Percentiles rank a stretch among this genome's conserved stretches.
Conservation (phyloP, 2,329 filamentous ascomycete genomes). For the Fusarium abutilonis region DNA sequence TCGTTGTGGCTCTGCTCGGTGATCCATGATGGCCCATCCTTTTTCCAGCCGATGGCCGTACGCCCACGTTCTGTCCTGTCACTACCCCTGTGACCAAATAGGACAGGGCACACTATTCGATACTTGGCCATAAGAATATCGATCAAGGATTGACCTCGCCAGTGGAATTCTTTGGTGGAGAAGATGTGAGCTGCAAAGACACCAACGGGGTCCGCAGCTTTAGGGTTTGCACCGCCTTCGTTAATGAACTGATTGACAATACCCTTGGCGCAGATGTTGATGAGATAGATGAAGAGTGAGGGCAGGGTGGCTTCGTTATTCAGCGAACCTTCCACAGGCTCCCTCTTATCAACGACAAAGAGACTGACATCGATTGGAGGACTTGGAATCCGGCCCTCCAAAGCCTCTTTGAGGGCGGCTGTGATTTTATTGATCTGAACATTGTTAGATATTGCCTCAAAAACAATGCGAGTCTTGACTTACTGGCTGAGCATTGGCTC, state of each 20-base stretch:
- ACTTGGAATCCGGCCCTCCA: conserved; percentile 63
- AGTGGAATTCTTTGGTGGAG: conserved; percentile 72
- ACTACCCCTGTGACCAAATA: conserved; percentile 83
- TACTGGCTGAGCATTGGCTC: conserved; percentile 62
- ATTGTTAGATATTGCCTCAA: conserved; percentile 26
- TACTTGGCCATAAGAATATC: conserved; percentile 90
- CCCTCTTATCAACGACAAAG: conserved; percentile 60
- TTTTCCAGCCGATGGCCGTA: conserved; percentile 77
- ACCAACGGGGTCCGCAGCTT: conserved; percentile 80
- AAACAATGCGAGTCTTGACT: conserved; percentile 28
- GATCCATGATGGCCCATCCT: conserved; percentile 68
- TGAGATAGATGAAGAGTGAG: conserved; percentile 74
- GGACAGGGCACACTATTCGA: conserved; percentile 79
- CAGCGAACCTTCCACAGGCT: conserved; percentile 59
- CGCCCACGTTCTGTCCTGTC: conserved; percentile 78
- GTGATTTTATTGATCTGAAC: conserved; percentile 52
- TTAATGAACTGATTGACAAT: conserved; percentile 75
- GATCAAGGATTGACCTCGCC: conserved; percentile 74
- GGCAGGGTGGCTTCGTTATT: conserved; percentile 67
- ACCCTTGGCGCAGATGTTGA: conserved; percentile 80
- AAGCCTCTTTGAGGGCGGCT: conserved; percentile 60
- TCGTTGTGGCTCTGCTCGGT: conserved; percentile 79
- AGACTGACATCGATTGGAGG: conserved; percentile 63
- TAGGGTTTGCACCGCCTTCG: conserved; percentile 71
- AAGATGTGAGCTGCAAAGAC: conserved; percentile 80